A percentile compares a stretch with the other conserved stretches of the same genome.
These are phyloP conservation scores for Mycena vulgaris DNA, from an alignment of 768 basidiomycete species.

Conservation along the genomic window DNA sequence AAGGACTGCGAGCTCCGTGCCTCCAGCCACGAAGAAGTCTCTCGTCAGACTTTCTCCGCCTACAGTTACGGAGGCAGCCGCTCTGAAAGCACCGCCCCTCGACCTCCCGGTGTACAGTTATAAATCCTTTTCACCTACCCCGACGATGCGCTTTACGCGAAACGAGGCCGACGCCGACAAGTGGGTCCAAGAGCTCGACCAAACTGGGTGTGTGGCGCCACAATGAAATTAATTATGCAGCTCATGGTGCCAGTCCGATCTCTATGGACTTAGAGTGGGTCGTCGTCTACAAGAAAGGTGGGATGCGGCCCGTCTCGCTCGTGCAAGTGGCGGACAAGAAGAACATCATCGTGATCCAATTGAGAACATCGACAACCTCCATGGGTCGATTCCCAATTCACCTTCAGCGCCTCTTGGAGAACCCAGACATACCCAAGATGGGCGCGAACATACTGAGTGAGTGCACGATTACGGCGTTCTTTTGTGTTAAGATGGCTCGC, in stretches of 20 bases:
- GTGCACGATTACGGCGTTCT: not conserved
- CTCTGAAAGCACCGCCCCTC: no score
- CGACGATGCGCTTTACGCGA: conserved; percentile 25
- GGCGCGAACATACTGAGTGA: conserved; percentile 37
- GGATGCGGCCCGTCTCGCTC: conserved; percentile 26
- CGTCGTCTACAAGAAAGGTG: conserved; percentile 18
- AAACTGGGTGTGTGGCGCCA: conserved; percentile 15
- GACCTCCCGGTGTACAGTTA: conserved; percentile 33
- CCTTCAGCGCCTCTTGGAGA: conserved; percentile 32
- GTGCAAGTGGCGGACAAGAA: conserved; percentile 35
- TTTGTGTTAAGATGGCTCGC: conserved; percentile 2
- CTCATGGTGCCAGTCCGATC: conserved; percentile 10
- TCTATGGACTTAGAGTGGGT: conserved; percentile 37
- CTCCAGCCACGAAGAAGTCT: conserved; percentile 10
- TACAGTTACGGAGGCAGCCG: not conserved
- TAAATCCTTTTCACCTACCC: conserved; percentile 2
- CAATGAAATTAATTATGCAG: not conserved
- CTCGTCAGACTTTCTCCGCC: not conserved
- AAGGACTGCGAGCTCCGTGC: conserved; percentile 1
- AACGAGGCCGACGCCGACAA: conserved; percentile 28
- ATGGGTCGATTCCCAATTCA: conserved; percentile 26
- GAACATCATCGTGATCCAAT: conserved; percentile 29
- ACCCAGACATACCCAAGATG: conserved; percentile 30
- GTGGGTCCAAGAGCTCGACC: conserved; percentile 29
- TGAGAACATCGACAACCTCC: not conserved